Base-by-base conservation (phyloP, 345 rosid genomes). In the Populus nigra region DNA sequence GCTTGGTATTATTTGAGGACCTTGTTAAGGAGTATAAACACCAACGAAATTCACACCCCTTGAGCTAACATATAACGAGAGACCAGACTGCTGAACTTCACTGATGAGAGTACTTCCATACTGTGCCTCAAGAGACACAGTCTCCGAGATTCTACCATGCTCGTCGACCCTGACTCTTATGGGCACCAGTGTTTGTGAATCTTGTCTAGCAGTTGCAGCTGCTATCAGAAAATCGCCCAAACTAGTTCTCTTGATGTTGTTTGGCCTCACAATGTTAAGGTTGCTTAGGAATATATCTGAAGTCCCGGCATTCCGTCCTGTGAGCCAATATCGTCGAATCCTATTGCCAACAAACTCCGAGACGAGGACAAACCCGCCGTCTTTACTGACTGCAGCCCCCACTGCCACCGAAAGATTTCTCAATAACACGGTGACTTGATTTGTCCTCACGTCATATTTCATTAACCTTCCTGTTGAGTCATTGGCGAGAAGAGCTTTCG, bases 391-490 rank as follows among this genome's bases (percentile, higher is more conserved):
- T 6, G 76, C 83, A 25, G 65, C 71, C 4, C 80, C 68, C 2
- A 59, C 49, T 10, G 83, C 70, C 4, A 41, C 70, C 3, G 49
- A 55, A 13, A 82, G 81, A 4, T 55, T 43, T 2, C 83, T 35
- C 17, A 43, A 57, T 50, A 77, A 57, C 18, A 77, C 80, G 63
- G 67, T 65, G 68, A 65, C 36, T 22, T 61, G 68, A 36, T 23
- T 45, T n/a, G 79, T 81, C 17, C 22, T n/a, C 0, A 70, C 43
- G 35, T 80, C 74, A 13, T 80, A 84, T 8, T 25, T 66, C 16
- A 80, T 16, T 43, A 84, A 74, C 62, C 80, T 78, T 31, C 84
- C 80, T 0, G 84, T 74, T 8, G 38, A 16, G 71, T 84, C 80
- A 20, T 73, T 55, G 1, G 53, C 50, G 1, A 2, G 5, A 22